phyloP scores from a whole-genome alignment of 148 eudicot species.

The Mesembryanthemum crystallinum region DNA sequence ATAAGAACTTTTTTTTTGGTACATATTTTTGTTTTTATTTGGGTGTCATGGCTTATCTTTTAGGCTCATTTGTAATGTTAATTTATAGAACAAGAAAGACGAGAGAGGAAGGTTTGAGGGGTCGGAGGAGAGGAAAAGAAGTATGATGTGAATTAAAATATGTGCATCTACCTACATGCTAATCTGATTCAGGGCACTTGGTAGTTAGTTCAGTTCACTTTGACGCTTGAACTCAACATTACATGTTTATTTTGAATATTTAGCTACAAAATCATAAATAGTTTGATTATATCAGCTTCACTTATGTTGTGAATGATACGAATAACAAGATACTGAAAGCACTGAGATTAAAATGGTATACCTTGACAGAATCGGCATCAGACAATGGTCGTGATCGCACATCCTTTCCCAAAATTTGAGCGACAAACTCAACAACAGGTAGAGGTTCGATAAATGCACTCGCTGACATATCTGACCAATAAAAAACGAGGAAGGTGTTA shows the following conservation, averaged over 20 bases:
- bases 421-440: slow-evolving; percentile 66
- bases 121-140: not conserved
- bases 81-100: not conserved
- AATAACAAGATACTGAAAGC: not conserved
- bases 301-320: not conserved
- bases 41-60: not conserved
- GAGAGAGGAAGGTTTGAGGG: too few species aligned
- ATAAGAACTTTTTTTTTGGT: not conserved
- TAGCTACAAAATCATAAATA: not conserved
- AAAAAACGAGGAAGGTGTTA: slow-evolving; percentile 3
- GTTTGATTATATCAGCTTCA: not conserved
- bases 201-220: not conserved
- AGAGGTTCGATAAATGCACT: slow-evolving; percentile 78
- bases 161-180: not conserved
- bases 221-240: not conserved
- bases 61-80: not conserved
- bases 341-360: slow-evolving; percentile 6
- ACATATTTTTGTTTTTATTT: not conserved
- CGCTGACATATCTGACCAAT: slow-evolving; percentile 60
- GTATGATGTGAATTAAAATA: not conserved
- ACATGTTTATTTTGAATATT: not conserved
- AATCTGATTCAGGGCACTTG: not conserved
- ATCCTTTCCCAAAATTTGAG: slow-evolving; percentile 64
- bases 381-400: slow-evolving; percentile 60
- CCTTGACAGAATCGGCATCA: slow-evolving; percentile 82